These are phyloP conservation scores for Lichtheimia corymbifera DNA, from an alignment of 371 early-diverging fungal species.

Conservation along the genomic window DNA sequence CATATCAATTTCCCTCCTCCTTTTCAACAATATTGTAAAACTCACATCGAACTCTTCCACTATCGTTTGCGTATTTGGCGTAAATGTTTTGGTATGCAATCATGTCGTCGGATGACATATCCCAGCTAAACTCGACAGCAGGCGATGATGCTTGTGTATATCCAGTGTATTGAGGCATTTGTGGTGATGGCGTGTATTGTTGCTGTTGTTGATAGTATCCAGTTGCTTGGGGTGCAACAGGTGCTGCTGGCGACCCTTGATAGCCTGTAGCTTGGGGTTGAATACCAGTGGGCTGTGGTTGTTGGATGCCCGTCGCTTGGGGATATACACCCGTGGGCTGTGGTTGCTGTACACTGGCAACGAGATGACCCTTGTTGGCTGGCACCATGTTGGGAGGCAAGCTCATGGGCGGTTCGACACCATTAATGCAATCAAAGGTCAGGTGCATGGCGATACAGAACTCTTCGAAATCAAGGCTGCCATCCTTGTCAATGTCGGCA, in stretches of 20 bases:
- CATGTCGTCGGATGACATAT: slow-evolving; percentile 71
- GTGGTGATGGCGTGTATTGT: slow-evolving; percentile 11
- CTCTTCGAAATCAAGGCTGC: slow-evolving; percentile 86
- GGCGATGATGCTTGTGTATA: slow-evolving; percentile 24
- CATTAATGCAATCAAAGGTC: slow-evolving; percentile 68
- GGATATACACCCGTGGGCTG: slow-evolving; percentile 36
- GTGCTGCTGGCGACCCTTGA: slow-evolving; percentile 23
- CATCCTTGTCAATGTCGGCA: slow-evolving; percentile 89
- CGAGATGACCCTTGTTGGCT: slow-evolving; percentile 32
- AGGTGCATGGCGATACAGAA: slow-evolving; percentile 86
- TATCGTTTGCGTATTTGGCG: slow-evolving; percentile 57
- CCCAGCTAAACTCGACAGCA: slow-evolving; percentile 71
- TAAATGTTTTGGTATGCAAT: slow-evolving; percentile 68
- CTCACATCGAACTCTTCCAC: slow-evolving; percentile 70
- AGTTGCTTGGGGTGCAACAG: slow-evolving; percentile 29
- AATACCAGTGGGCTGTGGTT: slow-evolving; percentile 5
- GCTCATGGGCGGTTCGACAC: slow-evolving; percentile 59
- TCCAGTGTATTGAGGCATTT: slow-evolving; percentile 22
- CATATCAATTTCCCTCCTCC: not conserved
- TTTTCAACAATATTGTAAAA: not conserved
- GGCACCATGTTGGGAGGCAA: slow-evolving; percentile 60
- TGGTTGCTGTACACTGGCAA: slow-evolving; percentile 25
- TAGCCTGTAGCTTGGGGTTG: slow-evolving; percentile 31
- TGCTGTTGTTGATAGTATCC: slow-evolving; percentile 30
- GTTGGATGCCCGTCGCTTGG: slow-evolving; percentile 26